These are phyloP conservation scores for Phytopythium oedochilum DNA, from an alignment of 352 stramenopile genomes.

Conservation along the genomic window DNA sequence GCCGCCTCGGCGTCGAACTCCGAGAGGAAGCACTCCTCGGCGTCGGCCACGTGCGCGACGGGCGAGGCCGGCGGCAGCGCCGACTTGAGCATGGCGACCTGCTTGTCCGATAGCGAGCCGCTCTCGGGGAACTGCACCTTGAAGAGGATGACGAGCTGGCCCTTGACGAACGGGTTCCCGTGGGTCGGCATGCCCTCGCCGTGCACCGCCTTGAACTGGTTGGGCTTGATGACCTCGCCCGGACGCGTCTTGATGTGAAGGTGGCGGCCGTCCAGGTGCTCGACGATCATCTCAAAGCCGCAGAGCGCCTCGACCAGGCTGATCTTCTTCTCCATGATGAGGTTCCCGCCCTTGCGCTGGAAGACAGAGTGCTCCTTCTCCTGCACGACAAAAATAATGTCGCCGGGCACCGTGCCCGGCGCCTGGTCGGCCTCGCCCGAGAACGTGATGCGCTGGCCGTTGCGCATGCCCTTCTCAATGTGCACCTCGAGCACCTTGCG, in stretches of 20 bases:
- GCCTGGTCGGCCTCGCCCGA: conserved; percentile 95
- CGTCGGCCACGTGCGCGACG: conserved; percentile 38
- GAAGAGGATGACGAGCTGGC: conserved; percentile 98
- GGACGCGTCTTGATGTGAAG: conserved; percentile 91
- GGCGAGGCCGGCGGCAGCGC: conserved; percentile 50
- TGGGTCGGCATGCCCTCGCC: conserved; percentile 98
- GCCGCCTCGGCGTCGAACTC: conserved; percentile 92
- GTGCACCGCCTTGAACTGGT: conserved; percentile 92
- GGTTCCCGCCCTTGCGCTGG: conserved; percentile 95
- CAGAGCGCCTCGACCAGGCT: conserved; percentile 93
- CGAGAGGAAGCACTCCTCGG: conserved; percentile 84
- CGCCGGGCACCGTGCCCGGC: conserved; percentile 81
- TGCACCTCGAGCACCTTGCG: conserved; percentile 98
- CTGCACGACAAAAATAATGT: conserved; percentile 98
- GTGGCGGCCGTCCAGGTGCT: conserved; percentile 90
- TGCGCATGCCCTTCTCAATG: conserved; percentile 98
- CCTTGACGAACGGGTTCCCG: conserved; percentile 97
- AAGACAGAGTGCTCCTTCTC: conserved; percentile 96
- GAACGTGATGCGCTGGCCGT: conserved; percentile 98
- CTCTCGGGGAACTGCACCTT: conserved; percentile 96
- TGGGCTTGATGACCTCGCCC: conserved; percentile 92
- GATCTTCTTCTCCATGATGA: conserved; percentile 96
- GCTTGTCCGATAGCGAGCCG: conserved; percentile 78
- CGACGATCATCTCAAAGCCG: conserved; percentile 89
- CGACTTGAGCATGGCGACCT: conserved; percentile 68